Base-by-base conservation (phyloP, 2,329 filamentous ascomycete species). In the Sclerotinia sclerotiorum region DNA sequence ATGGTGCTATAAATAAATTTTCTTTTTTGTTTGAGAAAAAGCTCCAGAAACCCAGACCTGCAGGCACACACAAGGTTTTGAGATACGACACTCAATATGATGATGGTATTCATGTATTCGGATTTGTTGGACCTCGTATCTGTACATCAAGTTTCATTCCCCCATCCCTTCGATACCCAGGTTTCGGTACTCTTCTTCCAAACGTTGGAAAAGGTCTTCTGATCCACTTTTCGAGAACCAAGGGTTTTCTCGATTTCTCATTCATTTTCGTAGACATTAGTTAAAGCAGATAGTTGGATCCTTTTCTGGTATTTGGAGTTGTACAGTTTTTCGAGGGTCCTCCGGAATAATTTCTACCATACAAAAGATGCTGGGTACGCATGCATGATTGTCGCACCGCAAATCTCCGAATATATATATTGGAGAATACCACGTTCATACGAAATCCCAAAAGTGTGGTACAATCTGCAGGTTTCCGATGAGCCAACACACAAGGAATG, bases 391-490 rank as follows among this genome's bases (percentile, higher is more conserved):
- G 24, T 63, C 24, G 58, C 42, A 67, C 35, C 24, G 11, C 65
- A 63, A 63, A 62, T 55, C 48, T 62, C 49, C 65, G 54, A 44
- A 54, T 44, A n/a, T 17, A 49, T 42, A 57, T 39, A 51, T 51
- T 39, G 35, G n/a, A n/a, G 39, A 49, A 46, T 39, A 63, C 57
- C 57, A 68, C 65, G 39, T 68, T 63, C 27, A 11, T 48, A 32
- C 27, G 35, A 63, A 63, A 39, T 46, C 24, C 24, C 24, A 32
- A 51, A 21, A 44, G 39, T 29, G 58, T 68, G 42, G 55, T 19
- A 69, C 63, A 42, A 46, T 44, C 67, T 70, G 63, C 69, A 69
- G 35, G 24, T 61, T 62, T 64, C 63, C 69, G 68, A 51, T 44
- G 19, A 63, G 65, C 68, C 68, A 69, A 24, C 64, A 65, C 67